Conservation (phyloP, 768 basidiomycete species). For the Boletus rufocinnamomeus region DNA sequence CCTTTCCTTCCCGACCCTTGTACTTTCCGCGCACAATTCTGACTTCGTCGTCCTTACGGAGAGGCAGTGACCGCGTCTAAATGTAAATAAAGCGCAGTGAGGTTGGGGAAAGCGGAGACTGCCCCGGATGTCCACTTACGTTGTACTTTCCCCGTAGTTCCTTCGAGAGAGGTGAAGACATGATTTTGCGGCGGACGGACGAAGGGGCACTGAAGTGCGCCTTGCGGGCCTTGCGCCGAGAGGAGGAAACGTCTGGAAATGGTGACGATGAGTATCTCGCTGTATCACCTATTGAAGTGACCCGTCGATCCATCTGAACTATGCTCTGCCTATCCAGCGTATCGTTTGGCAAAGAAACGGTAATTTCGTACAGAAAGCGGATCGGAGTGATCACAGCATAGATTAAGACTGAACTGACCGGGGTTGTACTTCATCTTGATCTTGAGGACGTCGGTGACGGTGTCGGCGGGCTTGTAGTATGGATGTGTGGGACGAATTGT, state of each 20-base stretch:
- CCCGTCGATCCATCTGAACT: constrained; percentile 44
- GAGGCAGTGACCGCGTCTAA: constrained; percentile 87
- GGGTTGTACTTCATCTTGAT: constrained; percentile 80
- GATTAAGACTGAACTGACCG: constrained; percentile 54
- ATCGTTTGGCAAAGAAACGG: constrained; percentile 32
- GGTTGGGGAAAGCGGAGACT: background rate
- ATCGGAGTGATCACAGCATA: constrained; percentile 21
- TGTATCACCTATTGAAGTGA: constrained; percentile 15
- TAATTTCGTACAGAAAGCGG: constrained; percentile 28
- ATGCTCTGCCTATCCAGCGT: constrained; percentile 55
- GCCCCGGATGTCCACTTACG: constrained; percentile 49
- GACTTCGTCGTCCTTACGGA: constrained; percentile 99
- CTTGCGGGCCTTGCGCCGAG: constrained; percentile 98
- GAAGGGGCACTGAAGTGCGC: constrained; percentile 97
- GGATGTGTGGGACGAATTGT: constrained; percentile 27
- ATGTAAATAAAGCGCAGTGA: constrained; percentile 1
- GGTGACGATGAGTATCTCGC: constrained; percentile 36
- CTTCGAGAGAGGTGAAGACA: constrained; percentile 95
- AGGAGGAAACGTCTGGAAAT: constrained; percentile 77
- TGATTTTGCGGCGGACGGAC: constrained; percentile 93
- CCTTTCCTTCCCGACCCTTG: constrained; percentile 98
- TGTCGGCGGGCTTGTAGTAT: constrained; percentile 38
- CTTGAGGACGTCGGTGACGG: constrained; percentile 63
- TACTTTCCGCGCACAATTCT: constrained; percentile 95
- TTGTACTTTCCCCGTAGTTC: constrained; percentile 91